phyloP scores from a whole-genome alignment of 345 rosid species.

The Fremontodendron californicum region DNA sequence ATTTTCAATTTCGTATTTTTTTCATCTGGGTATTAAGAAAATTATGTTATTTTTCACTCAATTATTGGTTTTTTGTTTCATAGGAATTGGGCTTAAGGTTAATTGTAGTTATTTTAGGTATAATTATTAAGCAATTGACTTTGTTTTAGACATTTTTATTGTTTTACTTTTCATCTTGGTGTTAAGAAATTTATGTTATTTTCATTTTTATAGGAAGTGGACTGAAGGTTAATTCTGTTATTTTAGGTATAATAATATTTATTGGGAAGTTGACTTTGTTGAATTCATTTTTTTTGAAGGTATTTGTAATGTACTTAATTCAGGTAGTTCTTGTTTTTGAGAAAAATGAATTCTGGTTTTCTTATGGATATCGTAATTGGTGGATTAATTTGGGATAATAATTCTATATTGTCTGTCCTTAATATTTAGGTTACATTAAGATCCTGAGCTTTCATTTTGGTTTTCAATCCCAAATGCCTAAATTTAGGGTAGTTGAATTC shows the following conservation, averaged over 20 bases:
- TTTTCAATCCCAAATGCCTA: not conserved
- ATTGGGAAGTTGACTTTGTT: not conserved
- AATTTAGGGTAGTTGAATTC: not conserved
- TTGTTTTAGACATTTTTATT: not conserved
- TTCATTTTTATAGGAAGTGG: not conserved
- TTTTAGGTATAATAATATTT: not conserved
- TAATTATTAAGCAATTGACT: not conserved
- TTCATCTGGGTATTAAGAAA: not conserved
- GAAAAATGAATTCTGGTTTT: not conserved
- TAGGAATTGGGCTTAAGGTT: not conserved
- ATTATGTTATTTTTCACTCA: not conserved
- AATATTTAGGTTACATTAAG: not conserved
- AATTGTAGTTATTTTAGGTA: not conserved
- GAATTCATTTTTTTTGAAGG: not conserved
- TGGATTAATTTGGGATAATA: not conserved
- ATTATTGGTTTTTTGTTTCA: not conserved
- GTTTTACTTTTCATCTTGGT: no score
- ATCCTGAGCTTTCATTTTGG: not conserved
- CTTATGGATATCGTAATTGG: not conserved
- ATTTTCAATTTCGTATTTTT: not conserved
- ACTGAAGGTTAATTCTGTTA: constrained; percentile 1
- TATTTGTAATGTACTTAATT: not conserved
- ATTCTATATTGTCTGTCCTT: not conserved
- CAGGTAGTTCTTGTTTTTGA: not conserved
- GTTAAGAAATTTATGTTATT: not conserved